Conservation (phyloP, 805 yeast genomes). For the Candida montana region DNA sequence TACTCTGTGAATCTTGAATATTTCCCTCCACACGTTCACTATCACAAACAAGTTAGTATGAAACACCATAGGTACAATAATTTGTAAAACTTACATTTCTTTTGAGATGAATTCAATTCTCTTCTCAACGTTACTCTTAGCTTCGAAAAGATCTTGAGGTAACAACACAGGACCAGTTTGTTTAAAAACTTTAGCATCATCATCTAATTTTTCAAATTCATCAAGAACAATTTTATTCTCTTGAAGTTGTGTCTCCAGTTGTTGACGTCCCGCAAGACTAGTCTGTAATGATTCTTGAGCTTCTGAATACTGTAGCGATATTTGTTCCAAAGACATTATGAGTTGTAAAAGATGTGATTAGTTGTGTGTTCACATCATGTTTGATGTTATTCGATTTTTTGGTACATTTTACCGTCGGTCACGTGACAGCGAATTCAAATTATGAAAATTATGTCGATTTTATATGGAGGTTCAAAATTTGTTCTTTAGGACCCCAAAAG, state of each 20-base stretch:
- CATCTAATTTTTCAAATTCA: conserved; percentile 65
- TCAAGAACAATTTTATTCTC: conserved; percentile 86
- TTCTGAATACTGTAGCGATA: conserved; percentile 40
- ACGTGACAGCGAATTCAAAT: too few species aligned
- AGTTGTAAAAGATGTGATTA: too few species aligned
- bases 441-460: too few species aligned
- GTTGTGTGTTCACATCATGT: too few species aligned
- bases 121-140: conserved; percentile 76
- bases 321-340: conserved; percentile 2
- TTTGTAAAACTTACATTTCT: conserved; percentile 49
- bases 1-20: conserved; percentile 49
- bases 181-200: conserved; percentile 76
- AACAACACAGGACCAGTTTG: conserved; percentile 87
- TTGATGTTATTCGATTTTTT: background rate
- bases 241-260: conserved; percentile 88
- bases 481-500: too few species aligned
- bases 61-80: background rate
- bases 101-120: conserved; percentile 81
- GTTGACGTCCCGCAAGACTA: conserved; percentile 68
- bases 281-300: conserved; percentile 45
- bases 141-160: conserved; percentile 84
- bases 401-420: too few species aligned
- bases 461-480: too few species aligned
- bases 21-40: conserved; percentile 63
- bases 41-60: conserved; percentile 3